Evolutionary conservation across 768 basidiomycete genomes (phyloP).

Genomic region (Hygrophoropsis aurantiaca): DNA sequence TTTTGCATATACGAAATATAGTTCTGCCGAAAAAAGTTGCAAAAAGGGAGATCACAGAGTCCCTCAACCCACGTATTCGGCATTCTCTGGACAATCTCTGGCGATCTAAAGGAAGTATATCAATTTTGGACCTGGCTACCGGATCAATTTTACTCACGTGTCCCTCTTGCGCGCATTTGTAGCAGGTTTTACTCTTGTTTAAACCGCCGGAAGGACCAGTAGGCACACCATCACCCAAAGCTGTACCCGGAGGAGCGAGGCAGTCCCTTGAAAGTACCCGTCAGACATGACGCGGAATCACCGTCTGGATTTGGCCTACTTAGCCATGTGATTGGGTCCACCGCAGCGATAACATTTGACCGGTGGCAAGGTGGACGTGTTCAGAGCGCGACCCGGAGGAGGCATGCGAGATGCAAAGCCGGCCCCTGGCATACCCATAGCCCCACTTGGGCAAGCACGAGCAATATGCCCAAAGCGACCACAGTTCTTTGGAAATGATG

Average conservation of each 20-base stretch:
- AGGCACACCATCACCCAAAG: constrained; percentile 45
- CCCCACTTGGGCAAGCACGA: constrained; percentile 63
- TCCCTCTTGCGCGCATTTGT: constrained; percentile 85
- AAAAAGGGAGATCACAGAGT: constrained; percentile 6
- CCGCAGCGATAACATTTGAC: constrained; percentile 91
- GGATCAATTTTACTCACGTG: constrained; percentile 54
- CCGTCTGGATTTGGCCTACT: constrained; percentile 41
- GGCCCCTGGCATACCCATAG: constrained; percentile 33
- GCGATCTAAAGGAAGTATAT: constrained; percentile 46
- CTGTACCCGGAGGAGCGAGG: constrained; percentile 67
- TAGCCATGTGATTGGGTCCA: constrained; percentile 85
- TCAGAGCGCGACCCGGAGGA: constrained; percentile 72
- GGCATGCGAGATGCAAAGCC: constrained; percentile 67
- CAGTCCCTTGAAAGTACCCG: constrained; percentile 58
- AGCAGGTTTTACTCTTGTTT: constrained; percentile 78
- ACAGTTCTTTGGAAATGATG: constrained; percentile 53
- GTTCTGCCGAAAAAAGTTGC: constrained; percentile 8
- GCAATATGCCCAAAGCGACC: constrained; percentile 85
- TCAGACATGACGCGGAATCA: constrained; percentile 2
- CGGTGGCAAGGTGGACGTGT: constrained; percentile 74
- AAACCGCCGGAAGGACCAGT: constrained; percentile 39
- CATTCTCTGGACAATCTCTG: constrained; percentile 60
- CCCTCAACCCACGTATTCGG: constrained; percentile 48
- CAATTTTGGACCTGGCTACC: constrained; percentile 3
- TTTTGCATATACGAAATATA: constrained; percentile 17